phyloP scores from a whole-genome alignment of 2,329 filamentous ascomycete species.

The Colletotrichum spinosum region DNA sequence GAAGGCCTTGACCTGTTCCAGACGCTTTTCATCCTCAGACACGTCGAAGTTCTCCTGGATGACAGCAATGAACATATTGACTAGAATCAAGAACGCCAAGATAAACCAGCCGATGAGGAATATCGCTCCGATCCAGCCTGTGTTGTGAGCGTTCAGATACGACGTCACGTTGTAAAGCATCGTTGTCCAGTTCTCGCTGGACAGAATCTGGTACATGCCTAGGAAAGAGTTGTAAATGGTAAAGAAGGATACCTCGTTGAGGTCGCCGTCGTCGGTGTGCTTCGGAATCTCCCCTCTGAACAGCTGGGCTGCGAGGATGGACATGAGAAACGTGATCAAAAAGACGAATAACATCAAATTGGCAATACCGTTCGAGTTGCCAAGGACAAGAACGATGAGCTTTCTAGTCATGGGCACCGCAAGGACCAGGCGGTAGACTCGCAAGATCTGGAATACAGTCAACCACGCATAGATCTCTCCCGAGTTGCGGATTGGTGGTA shows the following conservation, averaged over 20 bases:
- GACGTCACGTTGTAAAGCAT: conserved; percentile 86
- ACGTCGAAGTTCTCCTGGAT: conserved; percentile 99
- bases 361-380: conserved; percentile 90
- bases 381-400: conserved; percentile 87
- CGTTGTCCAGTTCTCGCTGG: conserved; percentile 94
- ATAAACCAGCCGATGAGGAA: conserved; percentile 98
- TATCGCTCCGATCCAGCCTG: conserved; percentile 91
- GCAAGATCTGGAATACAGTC: conserved; percentile 91
- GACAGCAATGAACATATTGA: conserved; percentile 99
- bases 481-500: conserved; percentile 81
- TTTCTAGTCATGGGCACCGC: conserved; percentile 88
- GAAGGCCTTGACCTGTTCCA: conserved; percentile 96
- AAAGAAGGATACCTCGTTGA: conserved; percentile 80
- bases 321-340: conserved; percentile 90
- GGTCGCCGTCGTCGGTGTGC: conserved; percentile 69
- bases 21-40: conserved; percentile 95
- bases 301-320: conserved; percentile 92
- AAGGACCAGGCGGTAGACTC: conserved; percentile 91
- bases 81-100: conserved; percentile 90
- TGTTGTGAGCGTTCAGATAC: conserved; percentile 72
- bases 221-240: conserved; percentile 96
- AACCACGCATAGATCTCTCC: conserved; percentile 86
- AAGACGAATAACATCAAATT: conserved; percentile 98
- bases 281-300: conserved; percentile 87
- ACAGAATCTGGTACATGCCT: conserved; percentile 97